These are phyloP conservation scores for Podosphaera fusca DNA, from an alignment of 2,329 filamentous ascomycete species.

Conservation along the genomic window DNA sequence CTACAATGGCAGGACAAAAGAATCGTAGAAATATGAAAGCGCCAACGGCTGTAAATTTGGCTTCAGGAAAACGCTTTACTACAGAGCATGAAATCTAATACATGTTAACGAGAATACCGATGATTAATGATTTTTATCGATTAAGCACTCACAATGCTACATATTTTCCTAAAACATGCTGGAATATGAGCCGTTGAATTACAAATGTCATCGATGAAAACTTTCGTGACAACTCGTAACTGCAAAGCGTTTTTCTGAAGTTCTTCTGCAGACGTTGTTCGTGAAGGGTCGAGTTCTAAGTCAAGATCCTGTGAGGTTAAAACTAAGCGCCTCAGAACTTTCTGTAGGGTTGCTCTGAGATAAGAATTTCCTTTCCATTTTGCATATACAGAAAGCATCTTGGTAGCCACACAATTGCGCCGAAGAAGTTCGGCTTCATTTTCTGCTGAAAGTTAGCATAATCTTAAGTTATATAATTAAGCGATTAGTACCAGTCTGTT, in stretches of 20 bases:
- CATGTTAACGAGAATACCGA: neutral
- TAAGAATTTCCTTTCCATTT: slow-evolving; percentile 48
- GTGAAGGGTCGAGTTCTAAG: slow-evolving; percentile 41
- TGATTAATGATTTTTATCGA: neutral
- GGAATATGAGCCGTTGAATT: slow-evolving; percentile 38
- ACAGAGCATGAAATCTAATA: slow-evolving; percentile 37
- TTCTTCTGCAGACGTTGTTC: slow-evolving; percentile 35
- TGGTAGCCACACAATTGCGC: slow-evolving; percentile 48
- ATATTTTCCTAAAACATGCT: slow-evolving; percentile 40
- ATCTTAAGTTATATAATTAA: neutral
- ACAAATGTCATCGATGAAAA: slow-evolving; percentile 49
- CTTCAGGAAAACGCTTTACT: slow-evolving; percentile 38
- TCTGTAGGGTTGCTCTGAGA: slow-evolving; percentile 38
- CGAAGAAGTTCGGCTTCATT: slow-evolving; percentile 44
- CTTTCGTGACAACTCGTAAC: slow-evolving; percentile 41
- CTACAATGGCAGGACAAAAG: slow-evolving; percentile 50
- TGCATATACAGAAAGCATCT: slow-evolving; percentile 47
- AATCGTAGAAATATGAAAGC: slow-evolving; percentile 50
- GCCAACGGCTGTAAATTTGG: slow-evolving; percentile 49
- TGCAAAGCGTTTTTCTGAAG: slow-evolving; percentile 42
- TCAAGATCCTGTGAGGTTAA: slow-evolving; percentile 43
- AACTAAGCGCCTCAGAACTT: slow-evolving; percentile 42
- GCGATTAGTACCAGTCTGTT: slow-evolving; percentile 30
- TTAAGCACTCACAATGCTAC: slow-evolving; percentile 30
- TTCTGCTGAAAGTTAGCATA: slow-evolving; percentile 19